These are phyloP conservation scores for Phytomonas francai DNA, from an alignment of 208 protist species.

Conservation along the genomic window DNA sequence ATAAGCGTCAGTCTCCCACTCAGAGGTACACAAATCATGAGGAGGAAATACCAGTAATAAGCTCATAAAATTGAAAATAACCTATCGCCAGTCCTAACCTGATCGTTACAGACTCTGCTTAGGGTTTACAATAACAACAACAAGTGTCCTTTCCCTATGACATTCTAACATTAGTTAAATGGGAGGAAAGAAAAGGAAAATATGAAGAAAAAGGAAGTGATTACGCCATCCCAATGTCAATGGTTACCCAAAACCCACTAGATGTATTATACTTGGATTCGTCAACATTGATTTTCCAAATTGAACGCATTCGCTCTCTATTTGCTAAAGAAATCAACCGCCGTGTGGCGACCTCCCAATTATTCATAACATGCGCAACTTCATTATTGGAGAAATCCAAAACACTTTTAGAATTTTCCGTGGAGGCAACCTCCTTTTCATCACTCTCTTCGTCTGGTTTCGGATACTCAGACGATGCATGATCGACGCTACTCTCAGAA, in stretches of 20 bases:
- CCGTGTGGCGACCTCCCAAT: conserved; percentile 41
- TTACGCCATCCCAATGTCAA: conserved; percentile 25
- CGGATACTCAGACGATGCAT: neutral
- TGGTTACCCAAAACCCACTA: conserved; percentile 78
- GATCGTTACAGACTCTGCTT: neutral
- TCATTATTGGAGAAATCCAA: neutral
- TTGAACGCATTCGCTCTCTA: conserved; percentile 39
- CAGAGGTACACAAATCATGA: neutral
- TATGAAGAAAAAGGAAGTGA: neutral
- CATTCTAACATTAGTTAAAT: neutral
- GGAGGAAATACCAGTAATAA: neutral
- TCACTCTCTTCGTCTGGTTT: conserved; percentile 8
- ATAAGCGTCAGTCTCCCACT: neutral
- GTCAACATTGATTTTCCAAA: conserved; percentile 66
- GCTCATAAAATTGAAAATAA: neutral
- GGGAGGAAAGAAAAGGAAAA: neutral
- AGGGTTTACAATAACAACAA: neutral
- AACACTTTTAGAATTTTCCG: neutral
- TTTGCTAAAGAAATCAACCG: conserved; percentile 35
- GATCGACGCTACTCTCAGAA: neutral
- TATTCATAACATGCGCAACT: neutral
- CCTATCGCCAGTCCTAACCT: neutral
- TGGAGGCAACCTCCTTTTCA: neutral
- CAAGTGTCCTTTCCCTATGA: neutral
- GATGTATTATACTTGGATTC: conserved; percentile 29